phyloP scores from a whole-genome alignment of 1,284 basidiomycete species.

The Phellinidium pouzarii region DNA sequence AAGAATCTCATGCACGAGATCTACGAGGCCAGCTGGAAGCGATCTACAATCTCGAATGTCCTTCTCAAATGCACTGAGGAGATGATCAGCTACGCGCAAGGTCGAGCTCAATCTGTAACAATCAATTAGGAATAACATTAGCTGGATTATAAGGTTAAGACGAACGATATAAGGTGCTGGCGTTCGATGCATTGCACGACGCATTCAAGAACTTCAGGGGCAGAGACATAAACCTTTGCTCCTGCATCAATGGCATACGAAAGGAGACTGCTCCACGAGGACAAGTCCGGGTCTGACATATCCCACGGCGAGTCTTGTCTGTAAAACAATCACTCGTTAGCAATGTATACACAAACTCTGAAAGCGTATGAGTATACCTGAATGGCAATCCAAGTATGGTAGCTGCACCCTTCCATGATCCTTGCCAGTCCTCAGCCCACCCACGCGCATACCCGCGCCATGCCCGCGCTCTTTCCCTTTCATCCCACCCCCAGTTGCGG shows the following conservation, averaged over 20 bases:
- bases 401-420: slow-evolving; percentile 48
- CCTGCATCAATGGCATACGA: slow-evolving; percentile 45
- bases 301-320: slow-evolving; percentile 49
- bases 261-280: slow-evolving; percentile 52
- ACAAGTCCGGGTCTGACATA: slow-evolving; percentile 45
- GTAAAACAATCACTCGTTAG: slow-evolving; percentile 11
- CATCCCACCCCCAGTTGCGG: slow-evolving; percentile 31
- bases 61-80: slow-evolving; percentile 48
- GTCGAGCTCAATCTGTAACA: slow-evolving; percentile 29
- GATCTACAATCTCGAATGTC: slow-evolving; percentile 35
- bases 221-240: slow-evolving; percentile 51
- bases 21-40: slow-evolving; percentile 42
- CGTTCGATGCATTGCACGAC: slow-evolving; percentile 42
- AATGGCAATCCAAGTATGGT: slow-evolving; percentile 58
- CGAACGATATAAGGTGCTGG: slow-evolving; percentile 35
- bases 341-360: background rate
- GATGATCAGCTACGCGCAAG: slow-evolving; percentile 50
- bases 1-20: slow-evolving; percentile 53
- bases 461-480: slow-evolving; percentile 33
- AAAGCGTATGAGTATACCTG: slow-evolving; percentile 35
- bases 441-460: slow-evolving; percentile 45
- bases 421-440: slow-evolving; percentile 39
- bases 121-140: background rate
- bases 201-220: slow-evolving; percentile 43
- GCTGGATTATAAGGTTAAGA: background rate